These are phyloP conservation scores for Suhomyces taliae DNA, from an alignment of 1,139 yeast species.

Conservation along the genomic window DNA sequence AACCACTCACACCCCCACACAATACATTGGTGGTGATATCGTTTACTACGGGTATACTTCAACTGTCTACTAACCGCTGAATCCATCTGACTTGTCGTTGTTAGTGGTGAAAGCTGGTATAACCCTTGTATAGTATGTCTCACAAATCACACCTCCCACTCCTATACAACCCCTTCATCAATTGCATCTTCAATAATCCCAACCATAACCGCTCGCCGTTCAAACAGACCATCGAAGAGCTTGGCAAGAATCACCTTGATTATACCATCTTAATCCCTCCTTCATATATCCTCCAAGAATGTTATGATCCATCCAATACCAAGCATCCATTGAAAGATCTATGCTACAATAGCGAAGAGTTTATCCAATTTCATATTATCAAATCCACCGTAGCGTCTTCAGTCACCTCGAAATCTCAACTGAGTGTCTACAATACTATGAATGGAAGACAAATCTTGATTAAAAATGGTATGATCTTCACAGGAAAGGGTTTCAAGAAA, in stretches of 20 bases:
- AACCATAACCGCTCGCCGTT: slow-evolving; percentile 52
- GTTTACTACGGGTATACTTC: too few relatives aligned
- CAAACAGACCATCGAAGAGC: slow-evolving; percentile 43
- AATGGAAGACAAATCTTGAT: slow-evolving; percentile 60
- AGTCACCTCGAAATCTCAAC: slow-evolving; percentile 42
- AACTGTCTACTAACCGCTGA: not conserved
- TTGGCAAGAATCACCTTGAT: slow-evolving; percentile 43
- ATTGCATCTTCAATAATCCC: slow-evolving; percentile 68
- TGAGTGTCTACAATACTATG: slow-evolving; percentile 54
- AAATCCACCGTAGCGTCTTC: slow-evolving; percentile 36
- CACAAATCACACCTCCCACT: slow-evolving; percentile 30
- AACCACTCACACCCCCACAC: too few relatives aligned
- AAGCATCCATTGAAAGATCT: slow-evolving; percentile 50
- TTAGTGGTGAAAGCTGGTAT: not conserved
- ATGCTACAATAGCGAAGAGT: slow-evolving; percentile 61
- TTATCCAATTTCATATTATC: slow-evolving; percentile 69
- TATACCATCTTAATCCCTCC: slow-evolving; percentile 66
- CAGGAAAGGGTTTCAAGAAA: slow-evolving; percentile 58
- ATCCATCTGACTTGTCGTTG: too few relatives aligned
- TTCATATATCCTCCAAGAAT: slow-evolving; percentile 48
- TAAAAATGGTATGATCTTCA: slow-evolving; percentile 54
- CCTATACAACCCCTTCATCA: slow-evolving; percentile 64
- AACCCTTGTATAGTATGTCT: not conserved
- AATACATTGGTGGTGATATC: too few relatives aligned
- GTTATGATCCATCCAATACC: slow-evolving; percentile 46